Conservation (phyloP, 2,329 filamentous ascomycete genomes). For the Akanthomyces uredinophilus region DNA sequence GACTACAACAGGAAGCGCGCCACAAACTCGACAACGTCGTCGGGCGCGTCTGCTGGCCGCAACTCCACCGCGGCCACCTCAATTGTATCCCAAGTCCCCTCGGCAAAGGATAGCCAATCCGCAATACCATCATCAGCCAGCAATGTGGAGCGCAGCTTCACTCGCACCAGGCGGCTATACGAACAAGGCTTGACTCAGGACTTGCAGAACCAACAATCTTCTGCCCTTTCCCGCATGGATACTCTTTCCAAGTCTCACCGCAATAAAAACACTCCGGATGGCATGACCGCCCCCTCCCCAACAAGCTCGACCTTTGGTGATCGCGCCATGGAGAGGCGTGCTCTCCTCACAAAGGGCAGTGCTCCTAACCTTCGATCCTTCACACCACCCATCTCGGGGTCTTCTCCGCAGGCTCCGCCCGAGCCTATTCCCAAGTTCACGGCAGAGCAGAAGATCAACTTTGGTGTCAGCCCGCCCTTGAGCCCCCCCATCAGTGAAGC, state of each 20-base stretch:
- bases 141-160: conserved; percentile 58
- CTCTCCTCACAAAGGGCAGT: conserved; percentile 53
- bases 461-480: conserved; percentile 34
- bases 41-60: conserved; percentile 59
- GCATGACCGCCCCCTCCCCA: conserved; percentile 42
- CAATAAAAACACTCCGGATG: conserved; percentile 47
- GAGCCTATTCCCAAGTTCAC: conserved; percentile 36
- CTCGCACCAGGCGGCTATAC: conserved; percentile 71
- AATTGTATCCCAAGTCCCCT: conserved; percentile 56
- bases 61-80: conserved; percentile 88
- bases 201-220: conserved; percentile 72
- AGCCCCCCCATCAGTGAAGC: conserved; percentile 62
- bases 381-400: conserved; percentile 41
- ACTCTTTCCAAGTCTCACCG: conserved; percentile 61
- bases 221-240: conserved; percentile 73
- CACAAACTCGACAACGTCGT: conserved; percentile 81
- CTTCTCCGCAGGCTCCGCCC: conserved; percentile 33
- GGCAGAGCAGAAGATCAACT: conserved; percentile 26
- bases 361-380: conserved; percentile 62
- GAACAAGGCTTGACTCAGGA: conserved; percentile 78
- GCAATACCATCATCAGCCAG: conserved; percentile 27
- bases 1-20: conserved; percentile 72
- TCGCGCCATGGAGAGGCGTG: conserved; percentile 41
- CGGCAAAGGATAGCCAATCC: conserved; percentile 47
- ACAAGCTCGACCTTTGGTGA: conserved; percentile 39